These are phyloP conservation scores for Trypanosoma rangeli DNA, from an alignment of 208 protist species.

Conservation along the genomic window DNA sequence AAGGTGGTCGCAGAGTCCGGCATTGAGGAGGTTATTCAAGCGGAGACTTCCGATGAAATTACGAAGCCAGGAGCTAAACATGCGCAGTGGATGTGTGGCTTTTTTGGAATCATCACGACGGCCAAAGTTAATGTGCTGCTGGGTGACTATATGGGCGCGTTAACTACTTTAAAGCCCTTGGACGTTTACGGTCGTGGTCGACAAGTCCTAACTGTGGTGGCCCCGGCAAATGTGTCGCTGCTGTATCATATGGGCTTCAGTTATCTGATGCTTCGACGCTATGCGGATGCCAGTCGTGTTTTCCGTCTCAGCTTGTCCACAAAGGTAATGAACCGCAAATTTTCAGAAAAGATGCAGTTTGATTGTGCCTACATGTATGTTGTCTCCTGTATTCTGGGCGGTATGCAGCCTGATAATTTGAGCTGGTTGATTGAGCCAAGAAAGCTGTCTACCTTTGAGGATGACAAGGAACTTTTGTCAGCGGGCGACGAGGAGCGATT, in stretches of 20 bases:
- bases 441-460: constrained; percentile 67
- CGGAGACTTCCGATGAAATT: constrained; percentile 41
- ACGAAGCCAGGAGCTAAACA: constrained; percentile 33
- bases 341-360: constrained; percentile 82
- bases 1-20: constrained; percentile 54
- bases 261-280: constrained; percentile 91
- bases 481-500: constrained; percentile 88
- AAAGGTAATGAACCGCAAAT: constrained; percentile 72
- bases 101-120: constrained; percentile 81
- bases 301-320: constrained; percentile 74
- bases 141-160: constrained; percentile 82
- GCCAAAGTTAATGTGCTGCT: constrained; percentile 82
- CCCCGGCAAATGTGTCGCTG: constrained; percentile 76
- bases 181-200: constrained; percentile 73
- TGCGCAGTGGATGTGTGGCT: constrained; percentile 70
- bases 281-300: constrained; percentile 80
- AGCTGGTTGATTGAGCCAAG: constrained; percentile 58
- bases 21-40: constrained; percentile 54
- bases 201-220: constrained; percentile 59
- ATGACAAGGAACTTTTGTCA: constrained; percentile 80
- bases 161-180: constrained; percentile 64
- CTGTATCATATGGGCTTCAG: constrained; percentile 89
- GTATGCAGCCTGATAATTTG: constrained; percentile 73
- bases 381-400: constrained; percentile 80
- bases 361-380: constrained; percentile 84